Evolutionary conservation across 768 basidiomycete genomes (phyloP).

Genomic region (Piloderma croceum): DNA sequence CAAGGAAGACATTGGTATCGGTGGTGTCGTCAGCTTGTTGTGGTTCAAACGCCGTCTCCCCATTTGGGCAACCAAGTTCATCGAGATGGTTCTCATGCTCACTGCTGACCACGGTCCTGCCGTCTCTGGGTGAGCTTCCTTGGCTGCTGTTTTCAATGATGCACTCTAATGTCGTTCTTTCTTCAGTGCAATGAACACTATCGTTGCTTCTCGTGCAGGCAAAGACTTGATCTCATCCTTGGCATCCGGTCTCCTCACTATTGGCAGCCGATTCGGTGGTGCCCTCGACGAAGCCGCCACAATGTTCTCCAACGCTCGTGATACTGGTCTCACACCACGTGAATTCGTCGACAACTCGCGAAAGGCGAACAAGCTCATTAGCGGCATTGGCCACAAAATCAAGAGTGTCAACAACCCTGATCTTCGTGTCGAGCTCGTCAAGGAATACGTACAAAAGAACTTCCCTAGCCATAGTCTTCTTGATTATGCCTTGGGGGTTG

Average conservation of each 20-base stretch:
- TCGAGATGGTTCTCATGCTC: conserved; percentile 99
- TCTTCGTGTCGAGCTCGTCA: conserved; percentile 86
- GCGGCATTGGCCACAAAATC: conserved; percentile 99
- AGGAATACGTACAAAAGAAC: conserved; percentile 92
- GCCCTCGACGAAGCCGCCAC: conserved; percentile 94
- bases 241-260: conserved; percentile 92
- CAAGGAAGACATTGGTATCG: conserved; percentile 94
- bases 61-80: conserved; percentile 93
- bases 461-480: conserved; percentile 93
- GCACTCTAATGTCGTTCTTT: no score
- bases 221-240: conserved; percentile 97
- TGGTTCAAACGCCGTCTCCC: conserved; percentile 98
- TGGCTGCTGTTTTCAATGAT: no score
- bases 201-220: conserved; percentile 98
- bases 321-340: conserved; percentile 90
- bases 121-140: conserved; percentile 60
- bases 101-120: conserved; percentile 98
- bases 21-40: conserved; percentile 90
- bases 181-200: conserved; percentile 94
- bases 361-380: conserved; percentile 93
- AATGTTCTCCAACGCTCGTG: conserved; percentile 91
- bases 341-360: conserved; percentile 95
- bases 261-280: conserved; percentile 97
- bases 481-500: conserved; percentile 93
- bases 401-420: conserved; percentile 97